A percentile compares a stretch with the other conserved stretches of the same genome.
Evolutionary conservation across 2,329 filamentous ascomycete genomes (phyloP).

Genomic region (Verticillium dahliae): DNA sequence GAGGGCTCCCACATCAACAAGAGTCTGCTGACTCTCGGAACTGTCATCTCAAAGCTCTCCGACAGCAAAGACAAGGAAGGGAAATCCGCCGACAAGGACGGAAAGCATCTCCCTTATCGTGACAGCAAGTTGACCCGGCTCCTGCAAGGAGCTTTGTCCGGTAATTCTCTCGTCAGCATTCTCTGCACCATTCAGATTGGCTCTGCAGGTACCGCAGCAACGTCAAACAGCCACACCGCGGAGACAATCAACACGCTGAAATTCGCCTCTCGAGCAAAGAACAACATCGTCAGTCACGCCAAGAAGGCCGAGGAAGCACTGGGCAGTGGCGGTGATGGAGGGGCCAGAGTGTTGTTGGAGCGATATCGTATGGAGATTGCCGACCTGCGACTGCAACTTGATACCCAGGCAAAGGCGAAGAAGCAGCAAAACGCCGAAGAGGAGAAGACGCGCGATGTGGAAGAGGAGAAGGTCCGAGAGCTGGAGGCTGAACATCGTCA

Average conservation of each 20-base stretch:
- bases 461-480: constrained; percentile 67
- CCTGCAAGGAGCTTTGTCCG: constrained; percentile 85
- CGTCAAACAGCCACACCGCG: constrained; percentile 66
- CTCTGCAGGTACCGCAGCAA: constrained; percentile 63
- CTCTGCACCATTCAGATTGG: constrained; percentile 93
- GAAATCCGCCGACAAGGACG: constrained; percentile 69
- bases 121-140: constrained; percentile 96
- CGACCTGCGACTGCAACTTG: constrained; percentile 73
- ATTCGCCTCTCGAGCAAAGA: constrained; percentile 93
- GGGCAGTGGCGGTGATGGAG: constrained; percentile 73
- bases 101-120: constrained; percentile 89
- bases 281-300: constrained; percentile 94
- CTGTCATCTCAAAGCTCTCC: constrained; percentile 88
- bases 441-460: constrained; percentile 55
- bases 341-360: constrained; percentile 80
- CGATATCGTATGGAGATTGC: constrained; percentile 90
- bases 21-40: constrained; percentile 88
- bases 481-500: constrained; percentile 80
- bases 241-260: constrained; percentile 96
- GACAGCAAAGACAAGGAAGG: constrained; percentile 78
- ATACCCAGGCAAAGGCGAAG: constrained; percentile 69
- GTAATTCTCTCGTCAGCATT: constrained; percentile 92
- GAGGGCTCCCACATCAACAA: constrained; percentile 99
- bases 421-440: constrained; percentile 56
- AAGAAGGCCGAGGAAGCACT: constrained; percentile 90